Conservation (phyloP, 75 land plant genomes). For the Pinus taeda region DNA sequence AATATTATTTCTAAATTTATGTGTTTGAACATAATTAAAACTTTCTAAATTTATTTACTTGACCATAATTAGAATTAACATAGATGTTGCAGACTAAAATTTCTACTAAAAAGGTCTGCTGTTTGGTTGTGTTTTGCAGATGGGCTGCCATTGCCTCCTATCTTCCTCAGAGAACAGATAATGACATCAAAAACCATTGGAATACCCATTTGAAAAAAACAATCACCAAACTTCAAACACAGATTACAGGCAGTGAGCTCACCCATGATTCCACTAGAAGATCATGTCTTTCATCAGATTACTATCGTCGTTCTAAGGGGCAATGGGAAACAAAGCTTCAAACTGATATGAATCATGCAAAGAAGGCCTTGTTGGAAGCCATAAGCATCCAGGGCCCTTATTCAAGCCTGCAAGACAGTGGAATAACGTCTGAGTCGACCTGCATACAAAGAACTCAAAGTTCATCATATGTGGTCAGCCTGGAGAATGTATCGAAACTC, state of each 20-base stretch:
- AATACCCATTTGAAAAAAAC: conserved; percentile 71
- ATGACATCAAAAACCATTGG: conserved; percentile 69
- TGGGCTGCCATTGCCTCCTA: conserved; percentile 77
- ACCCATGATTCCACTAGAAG: background rate
- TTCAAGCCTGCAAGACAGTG: background rate
- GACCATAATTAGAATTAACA: background rate
- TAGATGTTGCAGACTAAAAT: no score
- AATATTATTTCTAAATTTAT: background rate
- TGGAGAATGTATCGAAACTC: conserved; percentile 57
- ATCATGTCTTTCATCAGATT: background rate
- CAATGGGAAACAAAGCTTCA: conserved; percentile 10
- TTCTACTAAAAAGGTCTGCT: no score
- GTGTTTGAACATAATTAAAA: background rate
- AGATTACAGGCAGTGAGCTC: conserved; percentile 4
- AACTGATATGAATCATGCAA: conserved; percentile 8
- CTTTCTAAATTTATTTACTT: background rate
- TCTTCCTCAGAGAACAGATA: conserved; percentile 72
- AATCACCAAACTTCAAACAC: conserved; percentile 35
- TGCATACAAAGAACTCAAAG: background rate
- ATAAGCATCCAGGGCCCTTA: background rate
- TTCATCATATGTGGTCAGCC: conserved; percentile 47
- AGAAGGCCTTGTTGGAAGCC: conserved; percentile 5
- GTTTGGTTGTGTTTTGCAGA: conserved; percentile 17
- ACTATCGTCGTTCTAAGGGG: background rate
- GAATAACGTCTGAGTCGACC: background rate